Evolutionary conservation across 768 basidiomycete species (phyloP), one percentile per base, ranked within the genome.

Genomic region (Pisolithus microcarpus): DNA sequence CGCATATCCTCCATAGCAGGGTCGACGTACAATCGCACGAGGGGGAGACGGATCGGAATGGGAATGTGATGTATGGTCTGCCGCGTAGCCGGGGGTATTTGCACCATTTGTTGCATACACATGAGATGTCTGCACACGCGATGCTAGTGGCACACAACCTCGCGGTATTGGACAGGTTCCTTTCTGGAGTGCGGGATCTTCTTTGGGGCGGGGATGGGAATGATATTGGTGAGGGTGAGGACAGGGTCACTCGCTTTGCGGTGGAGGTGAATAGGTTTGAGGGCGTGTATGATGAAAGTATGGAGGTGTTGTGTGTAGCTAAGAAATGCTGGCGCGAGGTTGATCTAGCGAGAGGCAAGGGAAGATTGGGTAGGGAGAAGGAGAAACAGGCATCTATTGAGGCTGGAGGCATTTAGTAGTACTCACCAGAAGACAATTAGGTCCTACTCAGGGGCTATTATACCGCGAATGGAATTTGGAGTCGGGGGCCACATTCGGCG

Each of bases 41-140:
- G 9, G 43, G 57, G n/a, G 43, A 58, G n/a, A 18, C 28, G 0
- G n/a, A 2, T 40, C 11, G 39, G 3, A 47, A 24, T 9, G 48
- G 53, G 43, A 46, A 38, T 7, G 46, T 7, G 7, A 8, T 5
- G 46, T 63, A 65, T 46, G 62, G 60, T 23, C 68, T 70, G 1
- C 65, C 73, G 1, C 71, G 69, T 55, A 54, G 74, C 5, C 73
- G 76, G 13, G 85, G 86, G 2, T 94, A 93, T 57, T 46, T 91
- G 28, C 89, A 94, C 61, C 91, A 94, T 58, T 78, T 94, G 13
- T 70, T 92, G 34, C 83, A 85, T 47, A 91, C 91, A 6, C 91
- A 93, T 65, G 91, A 94, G 65, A 92, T 94, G 91, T 80, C 84
- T 0, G 84, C 88, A 1, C 88, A 93, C 57, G 62, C 87, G 4